Evolutionary conservation across 2,329 filamentous ascomycete genomes (phyloP), one percentile per base, ranked within the genome.

Genomic region (Apiospora saccharicola): DNA sequence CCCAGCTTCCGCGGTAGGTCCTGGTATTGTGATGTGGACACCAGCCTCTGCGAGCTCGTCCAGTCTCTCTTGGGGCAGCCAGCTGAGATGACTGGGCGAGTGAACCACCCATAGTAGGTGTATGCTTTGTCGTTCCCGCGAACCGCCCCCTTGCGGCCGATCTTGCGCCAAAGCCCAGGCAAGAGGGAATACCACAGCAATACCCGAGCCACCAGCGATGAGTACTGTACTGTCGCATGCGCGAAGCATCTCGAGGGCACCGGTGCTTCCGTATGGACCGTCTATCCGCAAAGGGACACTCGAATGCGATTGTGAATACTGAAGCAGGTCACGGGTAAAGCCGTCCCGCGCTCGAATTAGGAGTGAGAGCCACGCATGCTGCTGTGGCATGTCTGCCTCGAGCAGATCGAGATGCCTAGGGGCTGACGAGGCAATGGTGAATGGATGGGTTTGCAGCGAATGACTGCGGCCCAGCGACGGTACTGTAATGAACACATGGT

Each of bases 361-460:
- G 16, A 93, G 85, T 16, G 84, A 84, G 73, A 92, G 81, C 82
- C 84, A 87, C 4, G 86, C 86, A 74, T 88, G 85, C 16, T 88
- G 85, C 16, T 77, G 75, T n/a, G 81, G 74, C 34, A 72, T 72
- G 22, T 73, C 70, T 4, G 67, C 22, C 19, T 30, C 57, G 41
- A 44, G 51, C n/a, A 12, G 30, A 51, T 34, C 53, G 19, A 19
- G 43, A n/a, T 16, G 24, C 44, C 70, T 46, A 1, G 89, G 87
- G 13, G 89, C 89, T 0, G 86, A 85, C 2, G 90, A 92, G 22
- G 90, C 87, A 71, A 93, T 91, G 12, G 90, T 92, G 79, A 92
- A 92, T 0, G 90, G 91, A 77, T 93, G 90, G 0, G 90, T 85
- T 80, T 92, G 90, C 1, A 91, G 78, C 3, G 81, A 77, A 76